phyloP scores from a whole-genome alignment of 495 filamentous ascomycete species.

The Cercophora sp. region DNA sequence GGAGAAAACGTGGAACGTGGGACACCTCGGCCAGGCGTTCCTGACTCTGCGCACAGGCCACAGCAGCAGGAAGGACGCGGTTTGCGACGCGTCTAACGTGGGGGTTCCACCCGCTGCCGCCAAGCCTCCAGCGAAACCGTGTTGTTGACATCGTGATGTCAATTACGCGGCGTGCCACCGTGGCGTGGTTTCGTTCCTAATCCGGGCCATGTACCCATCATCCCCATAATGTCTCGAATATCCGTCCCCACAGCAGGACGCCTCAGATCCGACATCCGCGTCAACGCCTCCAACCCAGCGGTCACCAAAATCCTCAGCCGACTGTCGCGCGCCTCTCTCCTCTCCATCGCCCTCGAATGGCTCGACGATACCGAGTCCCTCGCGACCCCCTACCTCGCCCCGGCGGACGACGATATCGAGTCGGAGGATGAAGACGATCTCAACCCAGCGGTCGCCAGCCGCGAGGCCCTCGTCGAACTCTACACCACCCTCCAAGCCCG shows the following conservation, averaged over 20 bases:
- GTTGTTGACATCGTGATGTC: conserved; percentile 10
- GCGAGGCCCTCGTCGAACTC: conserved; percentile 57
- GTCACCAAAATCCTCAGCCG: conserved; percentile 62
- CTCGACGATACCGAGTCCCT: conserved; percentile 55
- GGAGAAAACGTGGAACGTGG: too few species aligned
- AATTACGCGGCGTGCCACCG: background rate
- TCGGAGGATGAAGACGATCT: conserved; percentile 48
- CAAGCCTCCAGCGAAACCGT: background rate
- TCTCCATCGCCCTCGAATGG: conserved; percentile 70
- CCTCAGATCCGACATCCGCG: conserved; percentile 49
- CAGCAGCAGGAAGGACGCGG: too few species aligned
- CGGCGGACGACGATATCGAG: conserved; percentile 28
- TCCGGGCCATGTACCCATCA: too few species aligned
- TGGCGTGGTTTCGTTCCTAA: conserved; percentile 1
- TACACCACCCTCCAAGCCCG: conserved; percentile 52
- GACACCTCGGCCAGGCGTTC: background rate
- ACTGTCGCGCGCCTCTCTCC: conserved; percentile 64
- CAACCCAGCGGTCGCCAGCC: conserved; percentile 58
- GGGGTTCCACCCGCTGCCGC: background rate
- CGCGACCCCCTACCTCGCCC: conserved; percentile 51
- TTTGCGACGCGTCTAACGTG: conserved; percentile 11
- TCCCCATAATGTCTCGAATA: conserved; percentile 35
- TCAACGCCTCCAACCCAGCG: conserved; percentile 59
- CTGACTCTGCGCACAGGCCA: too few species aligned
- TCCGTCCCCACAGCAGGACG: conserved; percentile 44